These are phyloP conservation scores for Neofusicoccum umdonicola DNA, from an alignment of 2,329 filamentous ascomycete genomes.

Conservation along the genomic window DNA sequence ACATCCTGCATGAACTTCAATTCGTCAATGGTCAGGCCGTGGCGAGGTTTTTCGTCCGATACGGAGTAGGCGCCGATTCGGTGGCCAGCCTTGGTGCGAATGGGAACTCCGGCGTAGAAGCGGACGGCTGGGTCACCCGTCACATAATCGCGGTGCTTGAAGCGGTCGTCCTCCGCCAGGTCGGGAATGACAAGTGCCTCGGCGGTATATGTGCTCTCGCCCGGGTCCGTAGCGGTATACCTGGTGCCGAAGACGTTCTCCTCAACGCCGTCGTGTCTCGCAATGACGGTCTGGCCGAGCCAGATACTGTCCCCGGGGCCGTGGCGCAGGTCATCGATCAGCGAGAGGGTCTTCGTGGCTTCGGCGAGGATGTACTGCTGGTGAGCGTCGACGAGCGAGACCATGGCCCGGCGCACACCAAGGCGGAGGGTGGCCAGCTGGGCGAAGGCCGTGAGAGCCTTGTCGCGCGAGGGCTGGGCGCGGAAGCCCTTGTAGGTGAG, in stretches of 20 bases:
- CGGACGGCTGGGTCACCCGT: slow-evolving; percentile 21
- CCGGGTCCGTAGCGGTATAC: slow-evolving; percentile 11
- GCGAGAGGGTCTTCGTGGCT: slow-evolving; percentile 31
- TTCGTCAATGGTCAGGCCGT: slow-evolving; percentile 50
- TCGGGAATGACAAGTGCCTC: slow-evolving; percentile 29
- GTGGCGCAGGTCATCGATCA: slow-evolving; percentile 20
- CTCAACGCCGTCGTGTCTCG: slow-evolving; percentile 26
- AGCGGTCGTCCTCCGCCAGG: slow-evolving; percentile 35
- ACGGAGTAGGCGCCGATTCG: slow-evolving; percentile 62
- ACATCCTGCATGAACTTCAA: slow-evolving; percentile 57
- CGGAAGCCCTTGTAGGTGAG: slow-evolving; percentile 28
- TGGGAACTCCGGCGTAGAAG: slow-evolving; percentile 61
- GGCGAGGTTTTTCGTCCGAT: slow-evolving; percentile 56
- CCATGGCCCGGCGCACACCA: slow-evolving; percentile 31
- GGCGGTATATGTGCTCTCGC: slow-evolving; percentile 6
- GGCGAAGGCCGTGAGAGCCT: slow-evolving; percentile 33
- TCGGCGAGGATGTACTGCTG: slow-evolving; percentile 39
- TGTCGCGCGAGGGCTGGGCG: slow-evolving; percentile 21
- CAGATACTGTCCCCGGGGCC: slow-evolving; percentile 23
- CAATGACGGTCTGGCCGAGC: slow-evolving; percentile 31
- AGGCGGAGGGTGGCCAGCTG: slow-evolving; percentile 37
- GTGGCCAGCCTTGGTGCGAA: slow-evolving; percentile 56
- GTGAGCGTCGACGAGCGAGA: slow-evolving; percentile 36
- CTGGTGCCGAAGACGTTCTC: slow-evolving; percentile 3
- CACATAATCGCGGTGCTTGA: slow-evolving; percentile 36